A percentile compares a stretch with the other conserved stretches of the same genome.
Conservation (phyloP, 257 asterid species). For the Gardenia jasminoides region DNA sequence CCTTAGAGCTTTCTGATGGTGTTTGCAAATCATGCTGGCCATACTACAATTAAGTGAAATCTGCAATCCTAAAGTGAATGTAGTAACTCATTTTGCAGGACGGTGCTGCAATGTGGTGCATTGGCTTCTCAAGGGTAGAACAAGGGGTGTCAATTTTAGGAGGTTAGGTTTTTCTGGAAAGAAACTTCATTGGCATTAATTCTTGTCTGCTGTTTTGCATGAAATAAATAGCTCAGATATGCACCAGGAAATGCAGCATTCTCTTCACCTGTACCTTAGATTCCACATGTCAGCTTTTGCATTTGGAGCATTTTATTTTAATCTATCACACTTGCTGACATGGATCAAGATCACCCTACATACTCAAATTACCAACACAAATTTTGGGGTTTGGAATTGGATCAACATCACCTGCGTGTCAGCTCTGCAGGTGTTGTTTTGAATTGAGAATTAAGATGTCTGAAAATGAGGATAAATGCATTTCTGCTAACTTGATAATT, state of each 20-base stretch:
- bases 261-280: neutral
- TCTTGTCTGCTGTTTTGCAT: neutral
- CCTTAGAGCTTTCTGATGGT: neutral
- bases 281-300: neutral
- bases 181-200: neutral
- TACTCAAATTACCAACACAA: neutral
- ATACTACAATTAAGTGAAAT: neutral
- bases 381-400: neutral
- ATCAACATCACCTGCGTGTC: too few relatives aligned
- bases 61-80: neutral
- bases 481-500: too few relatives aligned
- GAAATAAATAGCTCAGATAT: neutral
- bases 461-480: too few relatives aligned
- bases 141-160: conserved; percentile 79
- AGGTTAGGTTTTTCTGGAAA: conserved; percentile 44
- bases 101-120: conserved; percentile 81
- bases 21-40: neutral
- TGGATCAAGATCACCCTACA: neutral
- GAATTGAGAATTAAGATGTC: neutral
- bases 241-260: neutral
- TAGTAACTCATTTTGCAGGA: conserved; percentile 44
- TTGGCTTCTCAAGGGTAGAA: conserved; percentile 69
- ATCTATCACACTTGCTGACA: neutral
- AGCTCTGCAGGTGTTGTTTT: neutral
- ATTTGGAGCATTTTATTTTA: too few relatives aligned